Evolutionary conservation across 805 yeast species (phyloP).

Genomic region (Isabelozyma gotoi): DNA sequence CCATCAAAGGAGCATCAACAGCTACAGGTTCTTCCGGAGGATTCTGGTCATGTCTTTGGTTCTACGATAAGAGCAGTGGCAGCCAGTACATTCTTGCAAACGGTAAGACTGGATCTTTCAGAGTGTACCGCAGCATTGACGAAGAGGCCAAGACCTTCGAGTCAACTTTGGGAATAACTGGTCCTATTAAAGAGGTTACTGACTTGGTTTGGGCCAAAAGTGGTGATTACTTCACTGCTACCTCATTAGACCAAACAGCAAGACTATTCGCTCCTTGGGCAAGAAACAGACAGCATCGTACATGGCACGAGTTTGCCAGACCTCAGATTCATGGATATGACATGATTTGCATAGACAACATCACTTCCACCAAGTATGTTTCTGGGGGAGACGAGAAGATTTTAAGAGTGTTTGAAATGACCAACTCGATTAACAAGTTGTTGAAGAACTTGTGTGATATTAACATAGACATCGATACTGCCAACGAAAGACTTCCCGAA

Average conservation of each 20-base stretch:
- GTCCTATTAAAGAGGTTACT: slow-evolving; percentile 71
- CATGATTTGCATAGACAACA: slow-evolving; percentile 74
- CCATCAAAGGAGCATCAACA: slow-evolving; percentile 95
- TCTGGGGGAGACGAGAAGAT: slow-evolving; percentile 97
- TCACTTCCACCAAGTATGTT: slow-evolving; percentile 64
- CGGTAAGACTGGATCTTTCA: slow-evolving; percentile 92
- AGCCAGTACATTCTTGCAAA: slow-evolving; percentile 62
- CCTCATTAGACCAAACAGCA: slow-evolving; percentile 93
- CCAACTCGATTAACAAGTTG: slow-evolving; percentile 69
- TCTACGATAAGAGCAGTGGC: slow-evolving; percentile 27
- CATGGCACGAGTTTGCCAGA: slow-evolving; percentile 92
- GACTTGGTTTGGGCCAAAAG: slow-evolving; percentile 73
- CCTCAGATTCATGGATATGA: slow-evolving; percentile 99
- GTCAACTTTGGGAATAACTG: slow-evolving; percentile 63
- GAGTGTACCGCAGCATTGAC: slow-evolving; percentile 60
- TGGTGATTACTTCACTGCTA: slow-evolving; percentile 68
- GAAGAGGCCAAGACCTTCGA: slow-evolving; percentile 36
- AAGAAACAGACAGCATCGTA: slow-evolving; percentile 19
- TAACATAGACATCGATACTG: slow-evolving; percentile 20
- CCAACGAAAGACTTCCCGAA: slow-evolving; percentile 56
- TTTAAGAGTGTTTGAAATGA: slow-evolving; percentile 84
- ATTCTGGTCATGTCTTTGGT: slow-evolving; percentile 71
- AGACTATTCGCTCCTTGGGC: slow-evolving; percentile 73
- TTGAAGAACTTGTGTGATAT: slow-evolving; percentile 56
- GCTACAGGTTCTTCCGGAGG: slow-evolving; percentile 92